Conservation (phyloP, 2,329 filamentous ascomycete genomes). For the Ascochyta pisi region DNA sequence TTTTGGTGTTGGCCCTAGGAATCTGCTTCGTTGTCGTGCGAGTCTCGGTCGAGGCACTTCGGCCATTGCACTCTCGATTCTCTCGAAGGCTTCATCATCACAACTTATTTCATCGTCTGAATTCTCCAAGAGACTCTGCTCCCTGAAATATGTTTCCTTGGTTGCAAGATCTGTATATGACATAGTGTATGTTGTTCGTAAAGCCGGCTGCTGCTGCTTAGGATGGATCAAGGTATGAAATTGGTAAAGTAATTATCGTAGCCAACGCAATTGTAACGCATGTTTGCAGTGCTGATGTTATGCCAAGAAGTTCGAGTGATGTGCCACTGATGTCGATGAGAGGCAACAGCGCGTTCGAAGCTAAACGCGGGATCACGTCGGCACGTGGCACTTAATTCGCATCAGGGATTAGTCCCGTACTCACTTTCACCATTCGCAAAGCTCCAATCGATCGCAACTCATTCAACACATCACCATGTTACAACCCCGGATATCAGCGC, state of each 20-base stretch:
- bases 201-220: not conserved
- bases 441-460: constrained; percentile 9
- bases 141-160: constrained; percentile 40
- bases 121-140: constrained; percentile 38
- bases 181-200: constrained; percentile 23
- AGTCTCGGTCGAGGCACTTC: constrained; percentile 27
- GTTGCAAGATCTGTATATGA: constrained; percentile 29
- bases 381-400: constrained; percentile 14
- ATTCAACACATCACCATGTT: constrained; percentile 33
- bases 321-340: constrained; percentile 30
- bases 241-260: too few species aligned
- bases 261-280: too few species aligned
- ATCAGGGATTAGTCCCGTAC: constrained; percentile 22
- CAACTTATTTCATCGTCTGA: constrained; percentile 37
- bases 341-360: constrained; percentile 17
- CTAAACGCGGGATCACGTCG: constrained; percentile 32
- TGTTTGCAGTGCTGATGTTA: too few species aligned
- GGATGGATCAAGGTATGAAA: not conserved
- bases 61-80: constrained; percentile 31
- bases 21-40: constrained; percentile 31
- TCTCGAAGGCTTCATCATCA: constrained; percentile 25
- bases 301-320: too few species aligned
- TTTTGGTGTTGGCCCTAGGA: constrained; percentile 42
- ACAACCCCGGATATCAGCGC: constrained; percentile 38
- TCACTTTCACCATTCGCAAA: constrained; percentile 22